Conservation (phyloP, 2,329 filamentous ascomycete genomes). For the Scedosporium aurantiacum region DNA sequence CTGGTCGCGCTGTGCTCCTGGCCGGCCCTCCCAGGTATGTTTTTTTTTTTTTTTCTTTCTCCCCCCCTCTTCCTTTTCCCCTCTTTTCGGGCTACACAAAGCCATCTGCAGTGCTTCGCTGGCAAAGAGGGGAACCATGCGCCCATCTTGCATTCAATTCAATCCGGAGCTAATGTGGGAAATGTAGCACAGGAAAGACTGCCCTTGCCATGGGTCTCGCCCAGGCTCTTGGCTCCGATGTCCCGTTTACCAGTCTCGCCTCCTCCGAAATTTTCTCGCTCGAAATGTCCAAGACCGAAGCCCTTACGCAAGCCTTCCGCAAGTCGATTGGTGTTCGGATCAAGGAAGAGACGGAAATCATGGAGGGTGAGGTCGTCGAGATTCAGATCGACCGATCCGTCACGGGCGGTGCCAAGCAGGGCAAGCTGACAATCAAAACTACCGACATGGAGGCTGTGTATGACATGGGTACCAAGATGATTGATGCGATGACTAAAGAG, state of each 20-base stretch:
- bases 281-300: conserved; percentile 99
- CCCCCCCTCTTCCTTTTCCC: no score
- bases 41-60: no score
- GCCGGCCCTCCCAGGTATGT: conserved; percentile 75
- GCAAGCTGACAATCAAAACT: conserved; percentile 98
- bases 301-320: conserved; percentile 94
- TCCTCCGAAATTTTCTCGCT: conserved; percentile 97
- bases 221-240: conserved; percentile 85
- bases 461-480: conserved; percentile 99
- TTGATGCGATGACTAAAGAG: conserved; percentile 98
- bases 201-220: conserved; percentile 99
- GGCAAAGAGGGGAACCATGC: background rate
- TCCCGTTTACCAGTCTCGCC: conserved; percentile 91
- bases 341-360: conserved; percentile 98
- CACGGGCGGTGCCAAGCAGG: conserved; percentile 93
- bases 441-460: conserved; percentile 99
- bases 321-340: conserved; percentile 97
- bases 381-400: conserved; percentile 97
- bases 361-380: conserved; percentile 97
- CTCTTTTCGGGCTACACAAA: background rate
- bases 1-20: conserved; percentile 85
- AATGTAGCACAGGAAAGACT: conserved; percentile 80
- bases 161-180: background rate
- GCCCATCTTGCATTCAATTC: background rate
- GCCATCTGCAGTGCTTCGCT: background rate